Conservation (phyloP, 495 filamentous ascomycete species). For the Durotheca rogersii region DNA sequence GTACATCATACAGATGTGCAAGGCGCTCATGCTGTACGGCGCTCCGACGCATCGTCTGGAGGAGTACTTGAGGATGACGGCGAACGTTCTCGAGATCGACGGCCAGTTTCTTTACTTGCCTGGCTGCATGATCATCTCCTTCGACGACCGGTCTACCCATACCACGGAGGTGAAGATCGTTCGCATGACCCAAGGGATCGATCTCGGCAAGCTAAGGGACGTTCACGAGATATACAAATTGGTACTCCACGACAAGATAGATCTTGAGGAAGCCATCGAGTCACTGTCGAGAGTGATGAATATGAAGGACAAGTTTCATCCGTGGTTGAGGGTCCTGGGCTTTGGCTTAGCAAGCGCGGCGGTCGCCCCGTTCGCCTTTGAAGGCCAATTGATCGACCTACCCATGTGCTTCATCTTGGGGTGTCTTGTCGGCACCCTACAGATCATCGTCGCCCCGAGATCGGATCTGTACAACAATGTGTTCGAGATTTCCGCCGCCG, state of each 20-base stretch:
- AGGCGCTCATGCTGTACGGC: constrained; percentile 81
- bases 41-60: constrained; percentile 77
- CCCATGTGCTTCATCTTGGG: constrained; percentile 86
- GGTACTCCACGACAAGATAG: constrained; percentile 84
- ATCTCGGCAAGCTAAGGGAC: constrained; percentile 81
- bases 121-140: constrained; percentile 93
- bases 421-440: constrained; percentile 75
- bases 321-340: constrained; percentile 74
- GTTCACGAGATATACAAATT: constrained; percentile 90
- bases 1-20: constrained; percentile 83
- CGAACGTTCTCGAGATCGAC: constrained; percentile 84
- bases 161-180: constrained; percentile 93
- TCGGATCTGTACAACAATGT: constrained; percentile 85
- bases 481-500: constrained; percentile 85
- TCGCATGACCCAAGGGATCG: constrained; percentile 70
- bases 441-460: constrained; percentile 74
- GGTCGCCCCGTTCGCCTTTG: constrained; percentile 88
- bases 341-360: constrained; percentile 80
- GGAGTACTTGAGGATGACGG: constrained; percentile 86
- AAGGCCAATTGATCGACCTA: constrained; percentile 82
- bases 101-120: constrained; percentile 91
- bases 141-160: constrained; percentile 85
- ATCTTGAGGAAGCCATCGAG: constrained; percentile 78
- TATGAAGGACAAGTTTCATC: constrained; percentile 61
- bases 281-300: constrained; percentile 66